phyloP scores from a whole-genome alignment of 2,329 filamentous ascomycete genomes.

The Phialemonium atrogriseum region DNA sequence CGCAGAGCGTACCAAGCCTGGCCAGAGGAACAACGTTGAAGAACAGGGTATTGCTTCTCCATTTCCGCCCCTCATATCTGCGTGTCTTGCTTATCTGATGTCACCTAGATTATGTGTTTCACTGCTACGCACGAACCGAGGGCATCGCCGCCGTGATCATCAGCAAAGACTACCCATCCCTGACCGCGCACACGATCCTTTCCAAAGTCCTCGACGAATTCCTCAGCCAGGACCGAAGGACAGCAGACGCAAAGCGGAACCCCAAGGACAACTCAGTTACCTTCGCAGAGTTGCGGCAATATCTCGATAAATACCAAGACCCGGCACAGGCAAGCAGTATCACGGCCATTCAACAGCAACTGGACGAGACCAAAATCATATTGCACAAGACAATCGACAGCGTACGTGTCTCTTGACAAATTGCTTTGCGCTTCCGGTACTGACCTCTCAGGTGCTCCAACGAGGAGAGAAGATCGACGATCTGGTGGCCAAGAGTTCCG shows the following conservation, averaged over 20 bases:
- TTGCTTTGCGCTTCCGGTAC: too few relatives aligned
- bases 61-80: too few relatives aligned
- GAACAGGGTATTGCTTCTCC: too few relatives aligned
- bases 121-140: conserved; percentile 66
- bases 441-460: too few relatives aligned
- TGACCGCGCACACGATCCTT: conserved; percentile 62
- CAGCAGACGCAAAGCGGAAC: conserved; percentile 51
- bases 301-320: conserved; percentile 68
- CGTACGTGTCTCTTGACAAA: too few relatives aligned
- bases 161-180: conserved; percentile 55
- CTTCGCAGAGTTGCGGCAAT: conserved; percentile 71
- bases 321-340: conserved; percentile 81
- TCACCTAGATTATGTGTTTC: conserved; percentile 67
- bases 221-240: conserved; percentile 56
- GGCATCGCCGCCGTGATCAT: conserved; percentile 70
- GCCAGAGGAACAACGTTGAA: conserved; percentile 75
- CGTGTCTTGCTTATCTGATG: too few relatives aligned
- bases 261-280: conserved; percentile 44
- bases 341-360: conserved; percentile 87
- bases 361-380: conserved; percentile 94
- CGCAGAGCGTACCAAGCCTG: conserved; percentile 68
- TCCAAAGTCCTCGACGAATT: conserved; percentile 84
- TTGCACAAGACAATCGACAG: conserved; percentile 93
- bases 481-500: conserved; percentile 85
- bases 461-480: conserved; percentile 93